Conservation (phyloP, 2,329 filamentous ascomycete genomes). For the Ascochyta clinopodiicola region DNA sequence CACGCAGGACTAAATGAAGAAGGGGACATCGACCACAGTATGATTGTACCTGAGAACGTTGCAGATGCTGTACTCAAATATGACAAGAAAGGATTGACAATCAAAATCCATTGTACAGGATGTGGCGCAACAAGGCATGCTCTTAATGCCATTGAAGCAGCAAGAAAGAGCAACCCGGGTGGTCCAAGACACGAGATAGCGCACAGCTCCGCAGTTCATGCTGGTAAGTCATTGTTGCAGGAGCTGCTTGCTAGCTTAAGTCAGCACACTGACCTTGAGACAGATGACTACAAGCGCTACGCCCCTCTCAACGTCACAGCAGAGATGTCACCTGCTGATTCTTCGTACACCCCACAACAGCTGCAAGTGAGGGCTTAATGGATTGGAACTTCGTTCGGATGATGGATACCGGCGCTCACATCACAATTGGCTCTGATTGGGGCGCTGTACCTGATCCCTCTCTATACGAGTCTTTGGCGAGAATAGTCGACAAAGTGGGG, state of each 20-base stretch:
- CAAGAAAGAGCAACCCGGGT: slow-evolving; percentile 30
- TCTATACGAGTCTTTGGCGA: slow-evolving; percentile 20
- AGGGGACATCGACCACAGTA: slow-evolving; percentile 32
- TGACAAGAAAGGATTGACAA: slow-evolving; percentile 40
- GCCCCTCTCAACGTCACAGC: slow-evolving; percentile 39
- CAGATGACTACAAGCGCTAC: slow-evolving; percentile 39
- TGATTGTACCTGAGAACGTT: slow-evolving; percentile 26
- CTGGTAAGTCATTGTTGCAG: slow-evolving; percentile 21
- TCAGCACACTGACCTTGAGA: not conserved
- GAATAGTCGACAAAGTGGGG: slow-evolving; percentile 21
- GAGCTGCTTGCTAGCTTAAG: too few relatives aligned
- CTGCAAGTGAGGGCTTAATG: slow-evolving; percentile 21
- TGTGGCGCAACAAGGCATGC: slow-evolving; percentile 39
- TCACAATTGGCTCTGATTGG: slow-evolving; percentile 44
- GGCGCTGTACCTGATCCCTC: slow-evolving; percentile 25
- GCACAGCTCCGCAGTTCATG: slow-evolving; percentile 31
- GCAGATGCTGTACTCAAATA: slow-evolving; percentile 35
- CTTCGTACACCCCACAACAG: slow-evolving; percentile 25
- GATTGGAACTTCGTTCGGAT: slow-evolving; percentile 40
- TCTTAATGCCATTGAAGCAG: slow-evolving; percentile 38
- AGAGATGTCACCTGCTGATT: slow-evolving; percentile 45
- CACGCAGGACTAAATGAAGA: slow-evolving; percentile 34
- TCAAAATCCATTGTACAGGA: slow-evolving; percentile 46
- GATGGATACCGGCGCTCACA: slow-evolving; percentile 28
- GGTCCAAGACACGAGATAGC: slow-evolving; percentile 46